Evolutionary conservation across 306 rosid species (phyloP), one percentile per base, ranked within the genome.

Genomic region (Glycine latifolia): DNA sequence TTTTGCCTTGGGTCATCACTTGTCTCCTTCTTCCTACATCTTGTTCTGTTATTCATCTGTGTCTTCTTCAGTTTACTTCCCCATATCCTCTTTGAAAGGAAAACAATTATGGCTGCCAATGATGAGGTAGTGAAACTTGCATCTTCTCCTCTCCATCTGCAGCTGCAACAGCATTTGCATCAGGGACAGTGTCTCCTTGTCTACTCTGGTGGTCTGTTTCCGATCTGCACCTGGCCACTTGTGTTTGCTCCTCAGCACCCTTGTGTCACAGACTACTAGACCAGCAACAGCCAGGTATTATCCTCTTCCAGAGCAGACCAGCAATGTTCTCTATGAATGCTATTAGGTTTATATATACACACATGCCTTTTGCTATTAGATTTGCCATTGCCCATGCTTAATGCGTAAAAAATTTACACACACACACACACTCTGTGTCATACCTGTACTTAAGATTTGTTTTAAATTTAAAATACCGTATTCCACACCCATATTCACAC

Each of bases 291-390:
- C 66, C 44, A 41, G 44, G 44, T 41, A 41, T 20, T 20, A 20
- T 59, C 66, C 43, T 4, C 68, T 62, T 62, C 46, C 8, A 62
- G 43, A 62, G 68, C 16, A 62, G 44, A 62, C 67, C 68, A 62
- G 44, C 8, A 62, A 12, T 2, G 2, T 33, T 62, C 16, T 31
- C 16, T 33, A 31, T 5, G 17, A 35, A 33, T 62, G 69, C 46
- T 62, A 62, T 62, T 62, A 11, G 47, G 4, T 33, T 62, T 35
- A 10, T 62, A 33, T 31, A 35, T 33, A 12, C 15, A 33, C n/a
- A 61, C 67, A 26, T 62, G 69, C 16, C 7, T 37, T 62, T 35
- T 5, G 44, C 16, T 2, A 62, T 65, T 39, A 13, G 26, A 14
- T 65, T 37, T 6, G 17, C 12, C 48, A 63, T 63, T 63, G 3